These are phyloP conservation scores for Begonia fuchsioides DNA, from an alignment of 306 rosid species.

Conservation along the genomic window DNA sequence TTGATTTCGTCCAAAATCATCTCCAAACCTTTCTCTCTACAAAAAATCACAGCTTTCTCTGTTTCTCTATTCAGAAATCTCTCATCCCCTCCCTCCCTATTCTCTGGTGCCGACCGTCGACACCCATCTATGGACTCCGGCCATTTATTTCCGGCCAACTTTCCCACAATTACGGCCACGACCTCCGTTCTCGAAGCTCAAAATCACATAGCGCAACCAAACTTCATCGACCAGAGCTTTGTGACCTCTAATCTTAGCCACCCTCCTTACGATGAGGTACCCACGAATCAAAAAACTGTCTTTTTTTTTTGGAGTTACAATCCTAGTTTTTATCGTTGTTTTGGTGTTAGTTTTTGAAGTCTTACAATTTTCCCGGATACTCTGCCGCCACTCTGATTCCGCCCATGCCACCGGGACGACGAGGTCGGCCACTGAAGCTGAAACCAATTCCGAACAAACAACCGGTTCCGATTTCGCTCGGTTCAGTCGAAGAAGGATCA, in stretches of 20 bases:
- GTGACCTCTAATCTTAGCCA: conserved; percentile 4
- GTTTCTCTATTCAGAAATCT: too few species aligned
- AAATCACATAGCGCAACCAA: conserved; percentile 9
- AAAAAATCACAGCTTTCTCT: too few species aligned
- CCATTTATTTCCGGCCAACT: too few species aligned
- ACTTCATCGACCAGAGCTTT: too few species aligned
- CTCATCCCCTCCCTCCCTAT: too few species aligned
- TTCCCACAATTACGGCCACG: not conserved
- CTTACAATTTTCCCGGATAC: conserved; percentile 55
- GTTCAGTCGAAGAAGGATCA: conserved; percentile 31
- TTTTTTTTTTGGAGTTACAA: conserved; percentile 33
- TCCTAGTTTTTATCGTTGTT: not conserved
- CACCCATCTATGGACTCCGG: too few species aligned
- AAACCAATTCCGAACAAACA: conserved; percentile 19
- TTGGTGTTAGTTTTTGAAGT: conserved; percentile 12
- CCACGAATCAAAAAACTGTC: too few species aligned
- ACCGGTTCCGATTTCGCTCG: conserved; percentile 51
- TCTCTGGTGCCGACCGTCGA: too few species aligned
- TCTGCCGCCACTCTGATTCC: not conserved
- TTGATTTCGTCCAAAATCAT: too few species aligned
- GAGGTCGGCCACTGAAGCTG: conserved; percentile 58
- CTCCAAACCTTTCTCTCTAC: too few species aligned
- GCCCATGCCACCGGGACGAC: conserved; percentile 3
- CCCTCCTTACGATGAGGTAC: conserved; percentile 34
- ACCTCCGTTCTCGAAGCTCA: conserved; percentile 9